These are phyloP conservation scores for Clonostachys rhizophaga DNA, from an alignment of 2,329 filamentous ascomycete genomes.

Conservation along the genomic window DNA sequence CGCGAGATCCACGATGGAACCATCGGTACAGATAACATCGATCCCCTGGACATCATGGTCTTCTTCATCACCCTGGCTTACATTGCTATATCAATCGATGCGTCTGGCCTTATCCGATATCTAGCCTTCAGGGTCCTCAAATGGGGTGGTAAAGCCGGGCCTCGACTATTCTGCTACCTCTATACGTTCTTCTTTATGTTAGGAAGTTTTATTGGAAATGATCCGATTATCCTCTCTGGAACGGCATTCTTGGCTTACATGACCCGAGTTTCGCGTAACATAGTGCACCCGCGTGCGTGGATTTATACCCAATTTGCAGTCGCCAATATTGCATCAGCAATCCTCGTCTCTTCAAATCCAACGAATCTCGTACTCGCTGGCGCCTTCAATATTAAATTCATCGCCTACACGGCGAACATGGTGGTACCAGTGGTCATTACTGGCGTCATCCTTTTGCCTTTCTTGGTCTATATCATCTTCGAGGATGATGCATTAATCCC, in stretches of 20 bases:
- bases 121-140: slow-evolving; percentile 67
- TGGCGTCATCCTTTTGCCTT: slow-evolving; percentile 63
- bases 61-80: slow-evolving; percentile 74
- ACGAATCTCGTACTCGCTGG: slow-evolving; percentile 72
- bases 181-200: slow-evolving; percentile 68
- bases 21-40: slow-evolving; percentile 60
- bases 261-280: slow-evolving; percentile 71
- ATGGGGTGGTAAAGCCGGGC: slow-evolving; percentile 62
- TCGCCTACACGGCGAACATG: slow-evolving; percentile 73
- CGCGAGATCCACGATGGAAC: slow-evolving; percentile 66
- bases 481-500: slow-evolving; percentile 60
- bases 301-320: slow-evolving; percentile 68
- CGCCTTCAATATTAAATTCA: slow-evolving; percentile 67
- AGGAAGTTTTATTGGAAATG: slow-evolving; percentile 67
- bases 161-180: slow-evolving; percentile 66
- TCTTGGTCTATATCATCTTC: slow-evolving; percentile 67
- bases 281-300: slow-evolving; percentile 66
- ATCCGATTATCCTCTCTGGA: slow-evolving; percentile 70
- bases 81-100: slow-evolving; percentile 73
- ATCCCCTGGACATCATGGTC: slow-evolving; percentile 67
- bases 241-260: slow-evolving; percentile 74
- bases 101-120: slow-evolving; percentile 67
- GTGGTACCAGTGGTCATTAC: slow-evolving; percentile 69
- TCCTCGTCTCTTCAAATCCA: slow-evolving; percentile 73
- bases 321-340: slow-evolving; percentile 70